phyloP scores from a whole-genome alignment of 495 filamentous ascomycete species.

The Annulohypoxylon bovei region DNA sequence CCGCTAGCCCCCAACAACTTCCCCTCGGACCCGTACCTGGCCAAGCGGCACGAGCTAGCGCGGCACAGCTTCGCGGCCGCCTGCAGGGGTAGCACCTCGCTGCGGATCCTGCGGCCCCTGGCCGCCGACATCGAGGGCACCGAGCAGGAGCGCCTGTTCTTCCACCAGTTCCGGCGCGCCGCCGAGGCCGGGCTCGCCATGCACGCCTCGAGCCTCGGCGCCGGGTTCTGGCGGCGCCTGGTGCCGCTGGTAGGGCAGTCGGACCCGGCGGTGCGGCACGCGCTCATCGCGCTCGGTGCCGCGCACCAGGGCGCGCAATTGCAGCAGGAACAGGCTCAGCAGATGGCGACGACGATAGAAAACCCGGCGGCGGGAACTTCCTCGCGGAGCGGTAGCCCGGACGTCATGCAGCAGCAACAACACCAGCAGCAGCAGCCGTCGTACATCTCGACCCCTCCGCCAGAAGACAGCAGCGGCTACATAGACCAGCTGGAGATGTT shows the following conservation, averaged over 20 bases:
- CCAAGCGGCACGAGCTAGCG: slow-evolving; percentile 39
- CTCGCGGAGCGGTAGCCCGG: slow-evolving; percentile 2
- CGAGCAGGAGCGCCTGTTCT: slow-evolving; percentile 47
- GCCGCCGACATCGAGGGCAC: slow-evolving; percentile 51
- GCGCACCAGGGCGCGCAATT: slow-evolving; percentile 42
- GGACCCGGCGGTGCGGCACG: slow-evolving; percentile 53
- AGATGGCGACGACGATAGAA: background rate
- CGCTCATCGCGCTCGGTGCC: slow-evolving; percentile 52
- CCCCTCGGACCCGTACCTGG: slow-evolving; percentile 10
- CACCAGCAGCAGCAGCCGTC: background rate
- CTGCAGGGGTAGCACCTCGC: slow-evolving; percentile 45
- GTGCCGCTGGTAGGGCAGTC: slow-evolving; percentile 46
- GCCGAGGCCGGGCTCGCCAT: slow-evolving; percentile 35
- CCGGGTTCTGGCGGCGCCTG: slow-evolving; percentile 51
- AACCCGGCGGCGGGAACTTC: background rate
- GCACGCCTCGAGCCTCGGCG: slow-evolving; percentile 28
- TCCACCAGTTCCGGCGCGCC: slow-evolving; percentile 46
- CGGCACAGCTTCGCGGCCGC: slow-evolving; percentile 46
- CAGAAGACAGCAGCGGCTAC: slow-evolving; percentile 6
- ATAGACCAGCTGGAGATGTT: slow-evolving; percentile 49
- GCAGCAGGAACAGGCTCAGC: slow-evolving; percentile 10
- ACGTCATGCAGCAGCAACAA: background rate
- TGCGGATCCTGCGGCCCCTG: slow-evolving; percentile 50
- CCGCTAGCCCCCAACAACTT: background rate
- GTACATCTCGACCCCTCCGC: slow-evolving; percentile 9